Percentiles rank a stretch among this genome's conserved stretches.
These are phyloP conservation scores for Entomortierella beljakovae DNA, from an alignment of 192 early-diverging fungal species.

Conservation along the genomic window DNA sequence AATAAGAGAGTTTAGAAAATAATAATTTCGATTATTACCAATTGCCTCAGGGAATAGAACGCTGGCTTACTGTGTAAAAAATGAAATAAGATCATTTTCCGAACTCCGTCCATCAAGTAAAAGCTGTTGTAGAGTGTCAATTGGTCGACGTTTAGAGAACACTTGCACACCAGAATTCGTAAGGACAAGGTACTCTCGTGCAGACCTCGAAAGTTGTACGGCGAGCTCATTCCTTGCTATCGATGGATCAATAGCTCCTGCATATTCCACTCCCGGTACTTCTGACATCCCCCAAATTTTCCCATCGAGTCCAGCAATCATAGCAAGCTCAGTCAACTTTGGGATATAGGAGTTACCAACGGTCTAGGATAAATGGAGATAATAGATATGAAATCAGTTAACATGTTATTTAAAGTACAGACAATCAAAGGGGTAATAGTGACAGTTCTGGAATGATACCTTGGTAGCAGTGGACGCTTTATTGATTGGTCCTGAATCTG, in stretches of 20 bases:
- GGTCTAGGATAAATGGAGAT: background rate
- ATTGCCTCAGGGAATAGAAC: too few species aligned
- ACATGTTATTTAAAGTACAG: too few species aligned
- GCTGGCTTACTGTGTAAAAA: constrained; percentile 54
- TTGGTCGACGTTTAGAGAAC: constrained; percentile 79
- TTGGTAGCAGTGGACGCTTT: constrained; percentile 34
- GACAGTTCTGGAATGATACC: constrained; percentile 11
- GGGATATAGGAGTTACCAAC: constrained; percentile 42
- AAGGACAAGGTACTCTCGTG: constrained; percentile 77
- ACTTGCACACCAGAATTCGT: constrained; percentile 80
- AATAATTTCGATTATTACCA: too few species aligned
- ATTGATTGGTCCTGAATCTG: constrained; percentile 71
- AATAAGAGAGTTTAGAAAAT: background rate
- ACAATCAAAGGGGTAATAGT: background rate
- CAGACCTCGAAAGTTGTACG: constrained; percentile 63
- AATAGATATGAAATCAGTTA: background rate
- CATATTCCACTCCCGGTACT: constrained; percentile 36
- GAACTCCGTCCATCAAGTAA: constrained; percentile 57
- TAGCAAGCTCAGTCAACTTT: constrained; percentile 60
- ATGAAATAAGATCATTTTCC: constrained; percentile 45
- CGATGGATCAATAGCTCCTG: constrained; percentile 30
- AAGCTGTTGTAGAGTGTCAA: constrained; percentile 77
- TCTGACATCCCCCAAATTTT: constrained; percentile 88
- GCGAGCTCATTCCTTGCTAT: constrained; percentile 74
- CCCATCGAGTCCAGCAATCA: constrained; percentile 72